Evolutionary conservation across 768 basidiomycete species (phyloP), one percentile per base, ranked within the genome.

Genomic region (Lentinus brumalis): DNA sequence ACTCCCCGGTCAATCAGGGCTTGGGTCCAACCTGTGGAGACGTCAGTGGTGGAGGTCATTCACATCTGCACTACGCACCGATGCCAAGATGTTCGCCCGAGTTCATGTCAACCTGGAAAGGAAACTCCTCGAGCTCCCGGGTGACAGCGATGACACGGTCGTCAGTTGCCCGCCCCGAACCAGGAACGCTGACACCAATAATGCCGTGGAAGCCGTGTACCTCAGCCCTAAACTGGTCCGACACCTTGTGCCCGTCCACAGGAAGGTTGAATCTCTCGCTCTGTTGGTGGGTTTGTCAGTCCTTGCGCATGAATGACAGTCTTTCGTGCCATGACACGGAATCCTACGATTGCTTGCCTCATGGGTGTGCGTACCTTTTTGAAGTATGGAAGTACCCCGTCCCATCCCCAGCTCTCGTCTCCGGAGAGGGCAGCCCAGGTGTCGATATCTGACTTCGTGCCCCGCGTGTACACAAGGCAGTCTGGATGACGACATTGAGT

Each of bases 41-140:
- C n/a, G 16, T 12, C 21, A 8, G 44, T 32, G 18, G 6, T 56
- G 26, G 10, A 21, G 39, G 18, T 11, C 7, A 16, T 45, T 16
- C 31, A 3, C 21, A 38, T 6, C 10, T 14, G 12, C 39, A 29
- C 3, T 29, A 26, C 74, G 50, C 35, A 79, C 81, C 76, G 42
- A 80, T 52, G 6, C 81, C 81, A 10, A 79, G 57, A 0, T 74
- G 74, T 5, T 63, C 69, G n/a, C 82, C 81, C 29, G 75, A 73
- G 60, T 81, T 81, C 58, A 71, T 70, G 62, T 82, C 82, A 16
- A 67, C 41, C 62, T 78, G 77, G 59, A 69, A 80, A 3, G 75
- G 71, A 58, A 76, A 81, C 50, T 76, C 73, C 39, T 77, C 74
- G 14, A 50, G 50, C 35, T 50, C 30, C 14, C 29, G 29, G 16